Percentiles rank a stretch among this genome's conserved stretches.
phyloP scores from a whole-genome alignment of 2,329 filamentous ascomycete species.

The Fusarium gaditjirri region DNA sequence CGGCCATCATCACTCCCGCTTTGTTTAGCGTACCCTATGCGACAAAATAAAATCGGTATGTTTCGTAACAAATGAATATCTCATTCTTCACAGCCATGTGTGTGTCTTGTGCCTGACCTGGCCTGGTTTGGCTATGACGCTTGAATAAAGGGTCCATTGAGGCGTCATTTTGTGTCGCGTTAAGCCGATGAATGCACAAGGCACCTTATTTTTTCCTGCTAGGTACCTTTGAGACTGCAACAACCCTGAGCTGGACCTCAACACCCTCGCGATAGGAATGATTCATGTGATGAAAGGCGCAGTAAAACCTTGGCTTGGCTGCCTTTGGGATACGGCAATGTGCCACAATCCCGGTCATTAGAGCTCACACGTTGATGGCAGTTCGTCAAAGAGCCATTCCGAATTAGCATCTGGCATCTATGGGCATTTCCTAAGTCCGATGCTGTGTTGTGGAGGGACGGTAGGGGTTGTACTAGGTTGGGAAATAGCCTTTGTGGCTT shows the following conservation, averaged over 20 bases:
- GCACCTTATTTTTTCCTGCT: constrained; percentile 9
- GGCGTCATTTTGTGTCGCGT: constrained; percentile 31
- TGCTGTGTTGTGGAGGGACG: constrained; percentile 9
- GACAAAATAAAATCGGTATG: constrained; percentile 5
- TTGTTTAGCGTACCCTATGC: constrained; percentile 12
- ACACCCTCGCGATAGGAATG: constrained; percentile 18
- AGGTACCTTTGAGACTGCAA: not conserved
- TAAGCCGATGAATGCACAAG: constrained; percentile 24
- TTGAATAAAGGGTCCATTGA: constrained; percentile 12
- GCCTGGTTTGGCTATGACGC: constrained; percentile 7
- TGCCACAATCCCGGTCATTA: constrained; percentile 6
- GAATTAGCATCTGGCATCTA: constrained; percentile 37
- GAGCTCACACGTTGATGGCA: constrained; percentile 24
- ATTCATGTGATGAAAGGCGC: constrained; percentile 18
- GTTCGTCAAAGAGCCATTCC: constrained; percentile 37
- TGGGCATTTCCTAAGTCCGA: constrained; percentile 36
- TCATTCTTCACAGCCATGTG: constrained; percentile 20
- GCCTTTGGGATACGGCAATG: not conserved
- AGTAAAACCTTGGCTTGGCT: not conserved
- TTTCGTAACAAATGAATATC: not conserved
- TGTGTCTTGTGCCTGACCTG: constrained; percentile 19
- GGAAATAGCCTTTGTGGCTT: constrained; percentile 31
- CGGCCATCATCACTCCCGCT: constrained; percentile 21
- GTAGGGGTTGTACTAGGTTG: not conserved
- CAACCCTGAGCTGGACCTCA: constrained; percentile 1